phyloP scores from a whole-genome alignment of 305 asterid genomes.

The Ilex paraguariensis region DNA sequence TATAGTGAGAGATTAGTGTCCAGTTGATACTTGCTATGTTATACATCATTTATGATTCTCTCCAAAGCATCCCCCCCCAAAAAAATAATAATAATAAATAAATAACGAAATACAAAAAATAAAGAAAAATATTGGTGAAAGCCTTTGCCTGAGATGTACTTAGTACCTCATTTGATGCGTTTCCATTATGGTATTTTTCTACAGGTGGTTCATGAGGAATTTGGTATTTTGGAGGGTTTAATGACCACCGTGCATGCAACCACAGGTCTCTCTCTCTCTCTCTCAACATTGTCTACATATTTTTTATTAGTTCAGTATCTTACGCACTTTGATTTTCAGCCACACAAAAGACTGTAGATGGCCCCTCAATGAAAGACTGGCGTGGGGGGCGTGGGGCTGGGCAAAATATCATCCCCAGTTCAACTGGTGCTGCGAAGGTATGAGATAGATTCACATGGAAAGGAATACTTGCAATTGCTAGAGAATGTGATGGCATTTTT shows the following conservation, averaged over 20 bases:
- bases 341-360: constrained; percentile 97
- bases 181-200: constrained; percentile 13
- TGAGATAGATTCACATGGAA: constrained; percentile 5
- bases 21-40: too few relatives aligned
- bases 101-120: too few relatives aligned
- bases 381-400: constrained; percentile 98
- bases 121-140: not conserved
- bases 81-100: too few relatives aligned
- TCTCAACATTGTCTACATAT: not conserved
- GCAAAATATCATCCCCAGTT: constrained; percentile 96
- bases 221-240: constrained; percentile 90
- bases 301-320: too few relatives aligned
- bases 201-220: constrained; percentile 94
- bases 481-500: not conserved
- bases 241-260: constrained; percentile 99
- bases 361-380: constrained; percentile 99
- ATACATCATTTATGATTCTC: too few relatives aligned
- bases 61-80: too few relatives aligned
- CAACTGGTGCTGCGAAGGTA: constrained; percentile 99
- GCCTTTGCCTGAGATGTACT: not conserved
- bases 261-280: constrained; percentile 42
- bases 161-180: not conserved
- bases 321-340: constrained; percentile 40
- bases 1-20: too few relatives aligned
- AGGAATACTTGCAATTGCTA: too few relatives aligned